Percentiles rank a stretch among this genome's conserved stretches.
phyloP scores from a whole-genome alignment of 1,284 basidiomycete genomes.

The Schizophyllum commune region DNA sequence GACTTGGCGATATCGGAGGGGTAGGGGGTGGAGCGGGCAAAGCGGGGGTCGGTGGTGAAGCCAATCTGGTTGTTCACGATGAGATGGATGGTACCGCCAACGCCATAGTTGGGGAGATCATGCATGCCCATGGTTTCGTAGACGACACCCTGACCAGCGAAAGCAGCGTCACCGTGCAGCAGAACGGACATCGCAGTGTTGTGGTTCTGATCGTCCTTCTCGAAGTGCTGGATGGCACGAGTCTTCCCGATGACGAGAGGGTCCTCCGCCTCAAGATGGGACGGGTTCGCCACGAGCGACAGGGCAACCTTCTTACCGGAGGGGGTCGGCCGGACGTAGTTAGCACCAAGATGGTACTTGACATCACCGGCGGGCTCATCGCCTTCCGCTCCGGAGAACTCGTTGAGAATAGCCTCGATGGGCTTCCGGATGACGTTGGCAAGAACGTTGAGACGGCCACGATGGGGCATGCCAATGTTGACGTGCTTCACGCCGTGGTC shows the following conservation, averaged over 20 bases:
- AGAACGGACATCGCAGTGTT: slow-evolving; percentile 89
- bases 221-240: slow-evolving; percentile 92
- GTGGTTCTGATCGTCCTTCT: slow-evolving; percentile 75
- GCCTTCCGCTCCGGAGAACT: slow-evolving; percentile 76
- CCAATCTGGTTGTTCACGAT: slow-evolving; percentile 99
- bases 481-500: slow-evolving; percentile 94
- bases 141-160: slow-evolving; percentile 97
- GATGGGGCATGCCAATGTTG: slow-evolving; percentile 99
- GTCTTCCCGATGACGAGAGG: slow-evolving; percentile 98
- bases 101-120: slow-evolving; percentile 91
- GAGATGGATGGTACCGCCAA: slow-evolving; percentile 96
- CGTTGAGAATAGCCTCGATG: slow-evolving; percentile 96
- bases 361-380: slow-evolving; percentile 93
- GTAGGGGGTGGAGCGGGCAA: slow-evolving; percentile 96
- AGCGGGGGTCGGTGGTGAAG: slow-evolving; percentile 98
- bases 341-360: slow-evolving; percentile 98
- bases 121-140: slow-evolving; percentile 99
- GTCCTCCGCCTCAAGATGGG: slow-evolving; percentile 96
- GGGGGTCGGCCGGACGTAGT: slow-evolving; percentile 97
- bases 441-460: slow-evolving; percentile 95
- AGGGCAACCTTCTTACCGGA: slow-evolving; percentile 97
- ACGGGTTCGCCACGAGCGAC: slow-evolving; percentile 97
- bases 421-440: slow-evolving; percentile 99
- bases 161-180: slow-evolving; percentile 97
- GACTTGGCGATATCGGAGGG: slow-evolving; percentile 99